Evolutionary conservation across 2,329 filamentous ascomycete species (phyloP).

Genomic region (Aspergillus floridensis): DNA sequence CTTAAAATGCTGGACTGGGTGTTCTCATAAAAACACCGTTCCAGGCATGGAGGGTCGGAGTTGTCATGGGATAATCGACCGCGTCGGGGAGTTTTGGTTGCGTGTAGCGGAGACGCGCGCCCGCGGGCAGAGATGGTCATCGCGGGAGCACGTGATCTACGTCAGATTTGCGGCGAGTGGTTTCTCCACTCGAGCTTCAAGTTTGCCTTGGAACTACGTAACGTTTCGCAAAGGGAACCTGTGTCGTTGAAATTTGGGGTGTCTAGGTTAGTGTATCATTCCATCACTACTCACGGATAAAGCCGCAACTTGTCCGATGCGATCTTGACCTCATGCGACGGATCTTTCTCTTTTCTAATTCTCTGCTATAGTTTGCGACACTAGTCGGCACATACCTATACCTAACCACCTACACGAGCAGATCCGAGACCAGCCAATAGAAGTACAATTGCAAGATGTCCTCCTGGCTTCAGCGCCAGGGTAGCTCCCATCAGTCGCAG

Average conservation of each 20-base stretch:
- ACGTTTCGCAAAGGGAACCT: not conserved
- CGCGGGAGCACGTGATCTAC: not conserved
- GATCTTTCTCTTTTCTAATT: not conserved
- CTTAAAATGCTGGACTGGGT: not conserved
- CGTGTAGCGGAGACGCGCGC: not conserved
- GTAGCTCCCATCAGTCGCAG: conserved; percentile 42
- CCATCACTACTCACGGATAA: not conserved
- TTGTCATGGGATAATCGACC: not conserved
- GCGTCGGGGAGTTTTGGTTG: not conserved
- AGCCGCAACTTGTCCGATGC: no score
- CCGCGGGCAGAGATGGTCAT: not conserved
- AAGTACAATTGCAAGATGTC: conserved; percentile 31
- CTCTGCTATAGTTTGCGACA: not conserved
- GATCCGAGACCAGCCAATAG: not conserved
- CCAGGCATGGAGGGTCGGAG: not conserved
- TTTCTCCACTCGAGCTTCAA: not conserved
- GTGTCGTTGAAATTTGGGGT: not conserved
- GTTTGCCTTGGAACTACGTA: not conserved
- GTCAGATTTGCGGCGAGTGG: not conserved
- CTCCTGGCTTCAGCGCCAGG: conserved; percentile 45
- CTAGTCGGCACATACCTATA: not conserved
- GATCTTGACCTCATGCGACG: no score
- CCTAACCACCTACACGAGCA: conserved; percentile 15
- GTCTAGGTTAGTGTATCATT: not conserved
- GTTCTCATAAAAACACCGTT: not conserved